Percentiles rank a stretch among this genome's conserved stretches.
These are phyloP conservation scores for Globisporangium nunn DNA, from an alignment of 352 stramenopile species.

Conservation along the genomic window DNA sequence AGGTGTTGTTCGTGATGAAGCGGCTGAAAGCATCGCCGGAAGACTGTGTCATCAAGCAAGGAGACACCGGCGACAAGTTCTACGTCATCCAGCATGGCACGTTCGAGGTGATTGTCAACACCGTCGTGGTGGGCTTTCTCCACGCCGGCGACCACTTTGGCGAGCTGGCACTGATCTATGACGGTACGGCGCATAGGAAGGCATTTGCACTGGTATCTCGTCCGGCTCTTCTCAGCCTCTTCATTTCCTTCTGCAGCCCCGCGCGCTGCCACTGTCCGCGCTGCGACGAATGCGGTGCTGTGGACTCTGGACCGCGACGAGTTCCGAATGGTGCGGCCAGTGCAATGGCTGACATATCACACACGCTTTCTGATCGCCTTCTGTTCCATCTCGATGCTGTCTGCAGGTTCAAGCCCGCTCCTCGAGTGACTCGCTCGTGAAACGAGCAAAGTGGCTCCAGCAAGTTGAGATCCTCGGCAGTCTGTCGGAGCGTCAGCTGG, in stretches of 20 bases:
- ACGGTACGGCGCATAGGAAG: conserved; percentile 22
- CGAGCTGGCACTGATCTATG: conserved; percentile 88
- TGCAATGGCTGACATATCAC: not conserved
- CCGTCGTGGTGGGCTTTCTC: conserved; percentile 41
- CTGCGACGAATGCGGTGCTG: conserved; percentile 80
- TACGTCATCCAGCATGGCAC: conserved; percentile 76
- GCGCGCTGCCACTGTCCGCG: conserved; percentile 86
- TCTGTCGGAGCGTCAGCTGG: conserved; percentile 58
- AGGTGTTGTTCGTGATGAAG: conserved; percentile 84
- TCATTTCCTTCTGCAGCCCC: conserved; percentile 39
- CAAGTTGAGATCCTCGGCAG: conserved; percentile 68
- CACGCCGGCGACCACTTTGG: conserved; percentile 75
- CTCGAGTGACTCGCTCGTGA: conserved; percentile 71
- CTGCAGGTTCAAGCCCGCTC: conserved; percentile 56
- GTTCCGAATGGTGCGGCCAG: conserved; percentile 53
- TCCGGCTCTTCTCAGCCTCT: not conserved
- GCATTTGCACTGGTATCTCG: not conserved
- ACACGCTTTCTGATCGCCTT: not conserved
- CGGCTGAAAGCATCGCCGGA: conserved; percentile 41
- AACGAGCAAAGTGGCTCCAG: conserved; percentile 60
- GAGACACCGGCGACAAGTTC: conserved; percentile 89
- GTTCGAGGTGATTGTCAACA: conserved; percentile 70
- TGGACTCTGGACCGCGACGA: conserved; percentile 88
- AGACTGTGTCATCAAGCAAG: conserved; percentile 90
- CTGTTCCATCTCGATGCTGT: not conserved